phyloP scores from a whole-genome alignment of 2,329 filamentous ascomycete species.

The Ophiognomonia clavigignenti-juglandacearum region DNA sequence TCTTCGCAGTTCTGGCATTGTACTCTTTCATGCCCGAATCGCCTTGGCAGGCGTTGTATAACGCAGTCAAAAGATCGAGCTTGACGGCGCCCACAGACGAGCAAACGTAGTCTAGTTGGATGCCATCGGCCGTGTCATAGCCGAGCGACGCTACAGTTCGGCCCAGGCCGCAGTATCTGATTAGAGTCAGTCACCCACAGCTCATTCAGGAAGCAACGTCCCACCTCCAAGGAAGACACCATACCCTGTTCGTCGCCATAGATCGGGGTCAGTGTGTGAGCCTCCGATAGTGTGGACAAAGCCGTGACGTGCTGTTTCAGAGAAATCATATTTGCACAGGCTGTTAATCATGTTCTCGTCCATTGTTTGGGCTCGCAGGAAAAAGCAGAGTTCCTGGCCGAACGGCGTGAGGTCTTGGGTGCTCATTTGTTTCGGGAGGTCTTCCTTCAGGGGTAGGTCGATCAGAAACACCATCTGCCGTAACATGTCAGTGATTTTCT shows the following conservation, averaged over 20 bases:
- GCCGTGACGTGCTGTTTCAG: constrained; percentile 62
- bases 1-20: constrained; percentile 30
- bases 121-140: constrained; percentile 45
- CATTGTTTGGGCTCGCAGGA: constrained; percentile 63
- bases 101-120: constrained; percentile 71
- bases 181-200: too few relatives aligned
- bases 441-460: constrained; percentile 67
- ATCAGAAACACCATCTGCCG: constrained; percentile 78
- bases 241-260: constrained; percentile 38
- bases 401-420: constrained; percentile 45
- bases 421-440: constrained; percentile 25
- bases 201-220: too few relatives aligned
- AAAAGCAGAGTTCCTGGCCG: constrained; percentile 64
- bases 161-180: constrained; percentile 62
- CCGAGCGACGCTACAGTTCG: constrained; percentile 60
- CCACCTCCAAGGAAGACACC: background rate
- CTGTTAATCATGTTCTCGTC: constrained; percentile 61
- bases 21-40: constrained; percentile 43
- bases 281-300: constrained; percentile 80
- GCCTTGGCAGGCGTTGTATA: constrained; percentile 52
- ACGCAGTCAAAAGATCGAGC: constrained; percentile 55
- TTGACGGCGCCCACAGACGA: constrained; percentile 80
- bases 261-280: constrained; percentile 39
- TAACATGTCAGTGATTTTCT: constrained; percentile 15
- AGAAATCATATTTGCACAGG: constrained; percentile 76